These are phyloP conservation scores for Panicum virgatum DNA, from an alignment of 202 grass and related monocot species.

Conservation along the genomic window DNA sequence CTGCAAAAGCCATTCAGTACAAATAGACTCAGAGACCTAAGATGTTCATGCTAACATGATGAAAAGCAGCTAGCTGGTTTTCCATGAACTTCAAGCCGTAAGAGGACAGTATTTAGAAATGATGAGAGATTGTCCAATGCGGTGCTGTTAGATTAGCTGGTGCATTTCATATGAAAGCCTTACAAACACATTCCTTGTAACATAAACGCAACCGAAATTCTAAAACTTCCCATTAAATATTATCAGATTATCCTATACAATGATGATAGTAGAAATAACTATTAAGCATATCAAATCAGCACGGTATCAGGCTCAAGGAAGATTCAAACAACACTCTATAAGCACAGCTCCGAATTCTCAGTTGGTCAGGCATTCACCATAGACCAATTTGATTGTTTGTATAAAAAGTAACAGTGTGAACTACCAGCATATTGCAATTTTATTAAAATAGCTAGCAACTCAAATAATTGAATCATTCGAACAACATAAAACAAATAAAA, in stretches of 20 bases:
- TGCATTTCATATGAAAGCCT: background rate
- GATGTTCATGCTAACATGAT: background rate
- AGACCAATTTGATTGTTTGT: constrained; percentile 6
- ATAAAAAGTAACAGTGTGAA: background rate
- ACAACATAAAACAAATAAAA: background rate
- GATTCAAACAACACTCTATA: background rate
- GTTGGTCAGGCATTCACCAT: background rate
- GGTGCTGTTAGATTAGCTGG: background rate
- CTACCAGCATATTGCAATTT: too few species aligned
- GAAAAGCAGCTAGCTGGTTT: background rate
- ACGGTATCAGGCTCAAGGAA: background rate
- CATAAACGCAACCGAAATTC: background rate
- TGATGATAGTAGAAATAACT: background rate
- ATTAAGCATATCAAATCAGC: background rate
- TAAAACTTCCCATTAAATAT: background rate
- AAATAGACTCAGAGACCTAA: constrained; percentile 9
- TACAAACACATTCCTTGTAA: background rate
- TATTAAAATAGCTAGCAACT: background rate
- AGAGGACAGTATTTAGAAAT: background rate
- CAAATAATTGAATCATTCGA: background rate
- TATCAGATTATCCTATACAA: too few species aligned
- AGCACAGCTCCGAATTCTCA: background rate
- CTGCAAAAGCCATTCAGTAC: constrained; percentile 46
- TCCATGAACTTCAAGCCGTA: constrained; percentile 1
- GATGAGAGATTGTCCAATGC: background rate